Base-by-base conservation (phyloP, 495 filamentous ascomycete genomes). In the Podospora didyma region DNA sequence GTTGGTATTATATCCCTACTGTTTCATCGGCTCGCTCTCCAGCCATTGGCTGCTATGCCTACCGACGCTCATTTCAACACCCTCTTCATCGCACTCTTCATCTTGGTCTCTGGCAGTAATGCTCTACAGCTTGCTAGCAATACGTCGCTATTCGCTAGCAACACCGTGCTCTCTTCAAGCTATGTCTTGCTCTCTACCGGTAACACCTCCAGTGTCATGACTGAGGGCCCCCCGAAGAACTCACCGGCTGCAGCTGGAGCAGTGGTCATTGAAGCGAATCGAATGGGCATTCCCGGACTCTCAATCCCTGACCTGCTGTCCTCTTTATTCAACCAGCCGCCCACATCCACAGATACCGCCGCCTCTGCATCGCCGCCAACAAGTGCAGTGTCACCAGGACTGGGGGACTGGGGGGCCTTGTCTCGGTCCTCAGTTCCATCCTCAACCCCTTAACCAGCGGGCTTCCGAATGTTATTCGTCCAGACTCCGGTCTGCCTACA, bases 1-100 rank as follows among this genome's bases (percentile, higher is more conserved):
- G 58, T 63, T 60, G 57, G 61, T 60, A 47, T 26, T 58, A 41
- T 61, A 54, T 54, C 23, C 60, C 20, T 58, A 42, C 52, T 23
- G 42, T 55, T 53, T 46, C 41, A 51, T 5, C 31, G n/a, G 17
- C 35, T 17, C 1, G 24, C 2, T 16, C 14, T 9, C 31, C n/a
- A 22, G 26, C 12, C 35, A 23, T 44, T 58, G 49, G 50, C 46
- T 34, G 48, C 35, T 20, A 64, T 64, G 62, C 49, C 51, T 23
- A 21, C 31, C 42, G 50, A 24, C 22, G 47, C 22, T 61, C 54
- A 46, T 50, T 53, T 57, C 23, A 17, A 51, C 22, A 10, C 23
- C 10, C 10, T 56, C 19, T 39, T 60, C 23, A 17, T 55, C 22
- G 9, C 23, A 11, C 10, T 56, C 19, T 39, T 60, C 37, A 21